Conservation (phyloP, 352 stramenopile genomes). For the Phytopythium kandeliae region DNA sequence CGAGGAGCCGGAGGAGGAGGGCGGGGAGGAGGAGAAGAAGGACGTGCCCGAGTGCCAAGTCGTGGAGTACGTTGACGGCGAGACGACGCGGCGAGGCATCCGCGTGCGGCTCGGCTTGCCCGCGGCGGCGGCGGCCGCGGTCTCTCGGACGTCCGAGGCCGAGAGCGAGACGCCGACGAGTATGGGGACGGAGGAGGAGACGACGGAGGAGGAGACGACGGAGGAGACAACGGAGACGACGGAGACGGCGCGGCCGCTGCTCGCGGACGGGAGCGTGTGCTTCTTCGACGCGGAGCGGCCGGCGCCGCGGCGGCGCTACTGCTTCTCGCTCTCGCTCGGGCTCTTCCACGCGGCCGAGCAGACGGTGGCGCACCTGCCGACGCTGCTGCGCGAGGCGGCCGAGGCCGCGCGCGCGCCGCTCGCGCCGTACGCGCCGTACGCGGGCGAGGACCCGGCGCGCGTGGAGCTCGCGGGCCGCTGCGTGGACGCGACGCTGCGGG, state of each 20-base stretch:
- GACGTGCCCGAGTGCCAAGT: slow-evolving; percentile 19
- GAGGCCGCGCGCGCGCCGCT: slow-evolving; percentile 30
- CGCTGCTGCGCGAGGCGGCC: slow-evolving; percentile 18
- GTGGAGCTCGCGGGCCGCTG: slow-evolving; percentile 49
- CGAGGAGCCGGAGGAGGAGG: slow-evolving; percentile 7
- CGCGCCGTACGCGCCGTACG: slow-evolving; percentile 49
- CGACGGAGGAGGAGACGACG: too few relatives aligned
- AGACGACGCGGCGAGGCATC: slow-evolving; percentile 16
- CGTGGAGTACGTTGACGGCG: slow-evolving; percentile 13
- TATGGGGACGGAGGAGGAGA: too few relatives aligned
- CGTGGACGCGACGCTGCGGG: slow-evolving; percentile 52
- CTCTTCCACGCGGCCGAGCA: slow-evolving; percentile 48
- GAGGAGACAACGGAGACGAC: neutral
- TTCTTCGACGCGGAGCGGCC: slow-evolving; percentile 56
- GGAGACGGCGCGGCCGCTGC: slow-evolving; percentile 20
- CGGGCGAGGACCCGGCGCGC: slow-evolving; percentile 33
- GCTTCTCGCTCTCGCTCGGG: slow-evolving; percentile 52
- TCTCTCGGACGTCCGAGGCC: too few relatives aligned
- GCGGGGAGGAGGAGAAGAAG: slow-evolving; percentile 11
- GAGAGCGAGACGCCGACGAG: neutral
- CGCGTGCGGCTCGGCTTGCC: slow-evolving; percentile 11
- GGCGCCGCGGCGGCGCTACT: slow-evolving; percentile 62
- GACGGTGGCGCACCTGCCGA: slow-evolving; percentile 37
- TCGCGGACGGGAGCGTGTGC: slow-evolving; percentile 57
- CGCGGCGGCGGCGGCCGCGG: too few relatives aligned